Evolutionary conservation across 2,329 filamentous ascomycete genomes (phyloP).

Genomic region (Hypoxylon sp.): DNA sequence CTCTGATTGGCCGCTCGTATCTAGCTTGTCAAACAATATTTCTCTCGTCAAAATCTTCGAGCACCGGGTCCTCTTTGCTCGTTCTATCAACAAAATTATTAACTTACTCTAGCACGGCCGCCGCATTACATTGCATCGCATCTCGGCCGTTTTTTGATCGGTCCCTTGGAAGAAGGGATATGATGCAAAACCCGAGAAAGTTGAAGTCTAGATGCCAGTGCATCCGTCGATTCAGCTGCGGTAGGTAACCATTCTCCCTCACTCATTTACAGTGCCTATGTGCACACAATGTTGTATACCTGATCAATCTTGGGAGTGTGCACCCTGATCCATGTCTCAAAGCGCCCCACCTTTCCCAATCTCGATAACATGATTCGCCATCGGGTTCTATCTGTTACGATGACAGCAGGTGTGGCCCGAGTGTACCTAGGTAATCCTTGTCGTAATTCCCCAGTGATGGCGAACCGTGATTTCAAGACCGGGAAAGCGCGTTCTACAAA

Average conservation of each 20-base stretch:
- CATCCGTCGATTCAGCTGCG: slow-evolving; percentile 6
- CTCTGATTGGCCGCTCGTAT: slow-evolving; percentile 50
- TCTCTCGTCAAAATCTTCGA: slow-evolving; percentile 39
- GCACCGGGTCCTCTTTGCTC: slow-evolving; percentile 27
- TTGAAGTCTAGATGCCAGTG: slow-evolving; percentile 11
- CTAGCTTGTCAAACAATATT: slow-evolving; percentile 48
- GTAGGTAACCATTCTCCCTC: slow-evolving; percentile 26
- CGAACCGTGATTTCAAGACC: slow-evolving; percentile 51
- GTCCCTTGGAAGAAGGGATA: slow-evolving; percentile 5
- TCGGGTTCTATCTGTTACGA: slow-evolving; percentile 26
- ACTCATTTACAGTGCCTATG: slow-evolving; percentile 10
- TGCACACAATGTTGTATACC: slow-evolving; percentile 35
- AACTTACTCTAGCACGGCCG: slow-evolving; percentile 2
- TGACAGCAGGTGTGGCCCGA: slow-evolving; percentile 41
- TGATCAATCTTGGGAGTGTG: slow-evolving; percentile 37
- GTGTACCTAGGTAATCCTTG: slow-evolving; percentile 39
- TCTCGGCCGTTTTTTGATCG: not conserved
- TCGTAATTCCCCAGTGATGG: slow-evolving; percentile 46
- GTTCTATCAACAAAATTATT: slow-evolving; percentile 24
- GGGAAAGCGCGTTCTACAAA: slow-evolving; percentile 59
- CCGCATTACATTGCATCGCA: slow-evolving; percentile 20
- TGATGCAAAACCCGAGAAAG: not conserved
- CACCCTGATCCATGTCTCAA: slow-evolving; percentile 40
- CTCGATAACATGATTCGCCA: slow-evolving; percentile 44
- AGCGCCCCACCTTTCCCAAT: slow-evolving; percentile 40